phyloP scores from a whole-genome alignment of 495 filamentous ascomycete species.

The Extremus antarcticus region DNA sequence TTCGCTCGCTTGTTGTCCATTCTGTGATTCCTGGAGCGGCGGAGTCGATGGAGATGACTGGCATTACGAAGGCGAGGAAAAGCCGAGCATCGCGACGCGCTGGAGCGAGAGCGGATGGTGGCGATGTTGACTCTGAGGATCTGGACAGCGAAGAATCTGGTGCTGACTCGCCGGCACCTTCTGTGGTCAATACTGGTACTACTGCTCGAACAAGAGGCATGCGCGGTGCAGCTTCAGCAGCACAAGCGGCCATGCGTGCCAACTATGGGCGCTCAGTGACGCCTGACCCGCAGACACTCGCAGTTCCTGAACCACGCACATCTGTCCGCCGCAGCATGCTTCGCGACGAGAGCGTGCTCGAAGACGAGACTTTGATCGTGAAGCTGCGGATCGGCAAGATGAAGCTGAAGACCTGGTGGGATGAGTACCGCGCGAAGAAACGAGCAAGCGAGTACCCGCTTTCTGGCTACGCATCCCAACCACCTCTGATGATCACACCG shows the following conservation, averaged over 20 bases:
- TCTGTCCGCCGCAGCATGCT: slow-evolving; percentile 44
- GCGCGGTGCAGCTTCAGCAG: slow-evolving; percentile 72
- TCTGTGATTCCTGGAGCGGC: slow-evolving; percentile 82
- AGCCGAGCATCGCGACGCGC: slow-evolving; percentile 43
- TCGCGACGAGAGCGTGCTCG: slow-evolving; percentile 52
- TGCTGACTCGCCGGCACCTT: slow-evolving; percentile 67
- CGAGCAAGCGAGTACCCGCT: slow-evolving; percentile 35
- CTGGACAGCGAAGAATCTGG: slow-evolving; percentile 80
- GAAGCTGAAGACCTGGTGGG: slow-evolving; percentile 31
- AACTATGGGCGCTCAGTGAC: slow-evolving; percentile 80
- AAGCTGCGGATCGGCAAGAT: slow-evolving; percentile 50
- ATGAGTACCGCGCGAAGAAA: slow-evolving; percentile 49
- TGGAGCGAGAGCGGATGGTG: slow-evolving; percentile 44
- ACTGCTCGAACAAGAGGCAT: slow-evolving; percentile 81
- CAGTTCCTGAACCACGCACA: slow-evolving; percentile 60
- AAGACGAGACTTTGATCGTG: slow-evolving; percentile 54
- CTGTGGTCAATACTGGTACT: slow-evolving; percentile 44
- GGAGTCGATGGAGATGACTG: slow-evolving; percentile 65
- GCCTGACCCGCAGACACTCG: slow-evolving; percentile 50
- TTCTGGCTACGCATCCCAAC: slow-evolving; percentile 19
- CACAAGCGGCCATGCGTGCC: slow-evolving; percentile 59
- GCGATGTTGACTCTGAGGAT: slow-evolving; percentile 71
- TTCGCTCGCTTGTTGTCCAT: slow-evolving; percentile 82
- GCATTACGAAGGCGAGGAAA: slow-evolving; percentile 66
- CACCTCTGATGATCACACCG: slow-evolving; percentile 1